Evolutionary conservation across 768 basidiomycete species (phyloP), one percentile per base, ranked within the genome.

Genomic region (Termitomyces sp.): DNA sequence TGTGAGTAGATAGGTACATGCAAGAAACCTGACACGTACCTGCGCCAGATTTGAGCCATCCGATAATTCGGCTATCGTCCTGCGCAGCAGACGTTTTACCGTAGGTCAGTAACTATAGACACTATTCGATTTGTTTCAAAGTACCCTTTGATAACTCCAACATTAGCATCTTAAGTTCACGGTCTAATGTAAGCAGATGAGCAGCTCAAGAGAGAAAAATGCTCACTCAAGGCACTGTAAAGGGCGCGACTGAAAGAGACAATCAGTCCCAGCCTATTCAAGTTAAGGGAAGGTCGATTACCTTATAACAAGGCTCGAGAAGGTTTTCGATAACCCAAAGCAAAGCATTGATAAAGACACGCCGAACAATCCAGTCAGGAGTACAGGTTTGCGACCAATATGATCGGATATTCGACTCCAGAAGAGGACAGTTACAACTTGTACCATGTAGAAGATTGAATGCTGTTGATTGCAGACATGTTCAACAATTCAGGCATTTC

Each of bases 321-420:
- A 89, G 0, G 85, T 83, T 53, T 66, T 82, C 0, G 87, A 87
- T 15, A 91, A 65, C 21, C 89, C 89, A 61, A 91, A 89, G 66
- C 80, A 82, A 51, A 81, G 82, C 84, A 89, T 88, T 0, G 86
- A 87, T 3, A 80, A 38, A 0, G 84, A 80, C n/a, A 89, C 66
- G 5, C 89, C 88, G 26, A 79, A 67, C 3, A 91, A 69, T 1
- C 89, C 89, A 0, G 65, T 75, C 53, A 91, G 72, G 58, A 91
- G 81, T 26, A 91, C 81, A 0, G 89, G 89, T 62, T 86, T 89
- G 40, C 89, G 82, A 19, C 89, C 89, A 43, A 91, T 68, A 46
- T 77, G 73, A 60, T 91, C 89, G 8, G 88, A 90, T 8, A 85
- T 51, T n/a, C 85, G 79, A 64, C 86, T 84, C 87, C 89, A 91